Percentiles rank a stretch among this genome's conserved stretches.
Conservation (phyloP, 2,329 filamentous ascomycete genomes). For the Fusarium sp. region DNA sequence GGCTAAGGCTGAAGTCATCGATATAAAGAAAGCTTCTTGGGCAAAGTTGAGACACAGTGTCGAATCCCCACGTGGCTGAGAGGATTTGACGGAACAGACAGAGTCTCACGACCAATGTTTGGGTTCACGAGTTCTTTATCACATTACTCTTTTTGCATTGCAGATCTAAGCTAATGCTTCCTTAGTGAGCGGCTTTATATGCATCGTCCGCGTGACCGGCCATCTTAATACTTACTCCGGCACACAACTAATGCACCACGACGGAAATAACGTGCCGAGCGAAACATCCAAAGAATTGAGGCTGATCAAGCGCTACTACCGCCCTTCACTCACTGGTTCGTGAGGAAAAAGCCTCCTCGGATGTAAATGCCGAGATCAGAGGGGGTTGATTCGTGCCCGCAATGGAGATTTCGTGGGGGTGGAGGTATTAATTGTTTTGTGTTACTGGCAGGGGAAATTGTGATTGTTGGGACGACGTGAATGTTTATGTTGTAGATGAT, state of each 20-base stretch:
- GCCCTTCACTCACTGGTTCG: conserved; percentile 10
- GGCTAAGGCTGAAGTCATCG: neutral
- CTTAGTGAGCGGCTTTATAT: neutral
- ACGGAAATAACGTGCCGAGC: conserved; percentile 36
- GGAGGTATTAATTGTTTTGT: neutral
- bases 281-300: conserved; percentile 15
- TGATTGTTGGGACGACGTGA: conserved; percentile 8
- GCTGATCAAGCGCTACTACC: conserved; percentile 15
- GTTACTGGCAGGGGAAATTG: neutral
- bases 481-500: neutral
- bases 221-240: neutral
- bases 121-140: neutral
- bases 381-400: conserved; percentile 37
- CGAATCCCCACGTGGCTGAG: neutral
- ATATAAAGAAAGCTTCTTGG: neutral
- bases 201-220: neutral
- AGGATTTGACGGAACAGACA: neutral
- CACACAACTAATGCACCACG: conserved; percentile 15
- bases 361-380: conserved; percentile 28
- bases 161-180: neutral
- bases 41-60: neutral
- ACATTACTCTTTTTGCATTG: neutral
- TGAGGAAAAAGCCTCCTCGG: conserved; percentile 22
- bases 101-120: neutral
- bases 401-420: conserved; percentile 22